These are phyloP conservation scores for Mycena polygramma DNA, from an alignment of 768 basidiomycete genomes.

Conservation along the genomic window DNA sequence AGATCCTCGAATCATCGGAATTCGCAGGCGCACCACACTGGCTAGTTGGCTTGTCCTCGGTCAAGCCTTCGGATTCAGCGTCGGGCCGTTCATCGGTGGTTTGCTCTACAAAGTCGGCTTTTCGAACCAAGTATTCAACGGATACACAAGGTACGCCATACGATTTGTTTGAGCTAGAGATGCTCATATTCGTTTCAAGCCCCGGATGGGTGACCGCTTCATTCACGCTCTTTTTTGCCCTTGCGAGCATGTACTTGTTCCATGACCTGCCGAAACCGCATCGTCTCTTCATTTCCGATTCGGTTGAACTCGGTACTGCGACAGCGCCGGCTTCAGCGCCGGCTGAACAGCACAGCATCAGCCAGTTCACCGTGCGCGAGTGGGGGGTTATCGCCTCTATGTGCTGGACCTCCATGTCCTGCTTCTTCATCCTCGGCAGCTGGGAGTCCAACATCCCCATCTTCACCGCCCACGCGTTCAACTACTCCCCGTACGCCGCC, in stretches of 20 bases:
- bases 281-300: background rate
- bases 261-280: conserved; percentile 42
- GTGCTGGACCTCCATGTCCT: conserved; percentile 73
- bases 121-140: conserved; percentile 59
- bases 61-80: conserved; percentile 61
- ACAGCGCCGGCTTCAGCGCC: background rate
- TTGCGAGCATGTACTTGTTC: conserved; percentile 41
- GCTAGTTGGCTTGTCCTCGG: conserved; percentile 63
- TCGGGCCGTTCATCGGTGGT: conserved; percentile 66
- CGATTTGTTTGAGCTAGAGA: background rate
- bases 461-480: conserved; percentile 57
- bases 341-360: conserved; percentile 27
- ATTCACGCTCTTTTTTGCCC: conserved; percentile 57
- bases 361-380: conserved; percentile 42
- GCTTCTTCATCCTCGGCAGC: conserved; percentile 69
- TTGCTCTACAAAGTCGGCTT: conserved; percentile 63
- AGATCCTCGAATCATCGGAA: conserved; percentile 55
- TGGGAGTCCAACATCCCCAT: conserved; percentile 73
- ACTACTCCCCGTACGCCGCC: conserved; percentile 72
- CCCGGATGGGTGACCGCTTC: conserved; percentile 64
- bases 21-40: conserved; percentile 62
- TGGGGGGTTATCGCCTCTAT: conserved; percentile 65
- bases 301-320: conserved; percentile 8
- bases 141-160: conserved; percentile 50
- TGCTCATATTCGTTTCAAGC: conserved; percentile 37